phyloP scores from a whole-genome alignment of 345 rosid genomes.

The Noccaea bulbosa region DNA sequence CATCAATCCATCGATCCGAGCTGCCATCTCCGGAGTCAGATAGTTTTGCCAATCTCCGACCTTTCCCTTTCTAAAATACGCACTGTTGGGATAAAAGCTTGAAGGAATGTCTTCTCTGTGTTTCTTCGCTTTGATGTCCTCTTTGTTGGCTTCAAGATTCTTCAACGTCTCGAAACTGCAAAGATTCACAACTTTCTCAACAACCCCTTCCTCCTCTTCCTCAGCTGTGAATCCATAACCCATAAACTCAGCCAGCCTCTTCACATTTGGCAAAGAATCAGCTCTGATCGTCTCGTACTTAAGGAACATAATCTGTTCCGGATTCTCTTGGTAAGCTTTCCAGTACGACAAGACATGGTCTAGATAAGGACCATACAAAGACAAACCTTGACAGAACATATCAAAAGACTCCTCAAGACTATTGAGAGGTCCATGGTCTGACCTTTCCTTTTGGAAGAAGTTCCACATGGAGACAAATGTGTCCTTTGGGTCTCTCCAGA shows the following conservation, averaged over 20 bases:
- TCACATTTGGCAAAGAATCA: neutral
- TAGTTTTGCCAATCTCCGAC: conserved; percentile 3
- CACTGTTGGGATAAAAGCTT: neutral
- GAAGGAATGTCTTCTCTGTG: neutral
- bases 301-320: neutral
- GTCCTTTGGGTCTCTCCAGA: conserved; percentile 8
- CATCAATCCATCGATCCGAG: neutral
- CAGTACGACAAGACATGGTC: conserved; percentile 3
- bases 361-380: neutral
- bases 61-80: conserved; percentile 3
- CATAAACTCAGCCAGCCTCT: neutral
- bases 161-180: neutral
- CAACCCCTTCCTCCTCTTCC: neutral
- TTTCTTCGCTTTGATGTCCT: neutral
- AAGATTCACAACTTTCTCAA: conserved; percentile 5
- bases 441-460: neutral
- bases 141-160: conserved; percentile 1
- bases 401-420: conserved; percentile 8
- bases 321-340: conserved; percentile 14
- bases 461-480: neutral
- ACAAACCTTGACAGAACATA: neutral
- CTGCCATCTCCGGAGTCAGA: neutral
- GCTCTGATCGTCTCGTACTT: neutral
- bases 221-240: conserved; percentile 5
- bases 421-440: neutral